Conservation (phyloP, 1,284 basidiomycete species). For the Melanopsichium pennsylvanicum region DNA sequence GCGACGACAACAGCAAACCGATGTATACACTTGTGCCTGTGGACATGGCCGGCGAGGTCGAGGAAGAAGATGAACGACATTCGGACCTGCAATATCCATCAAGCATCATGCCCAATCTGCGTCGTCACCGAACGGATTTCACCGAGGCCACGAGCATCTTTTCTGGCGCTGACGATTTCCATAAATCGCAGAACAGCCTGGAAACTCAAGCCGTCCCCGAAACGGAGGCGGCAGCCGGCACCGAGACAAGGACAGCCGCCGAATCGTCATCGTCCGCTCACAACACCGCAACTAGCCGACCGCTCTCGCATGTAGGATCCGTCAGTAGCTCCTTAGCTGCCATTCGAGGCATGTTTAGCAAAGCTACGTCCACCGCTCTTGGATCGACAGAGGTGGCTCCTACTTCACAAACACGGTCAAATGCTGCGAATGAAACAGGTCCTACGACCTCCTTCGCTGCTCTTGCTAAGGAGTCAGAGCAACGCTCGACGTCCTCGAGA, state of each 20-base stretch:
- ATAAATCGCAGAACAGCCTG: slow-evolving; percentile 18
- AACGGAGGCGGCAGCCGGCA: background rate
- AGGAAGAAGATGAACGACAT: slow-evolving; percentile 1
- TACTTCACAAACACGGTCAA: slow-evolving; percentile 4
- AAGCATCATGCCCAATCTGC: slow-evolving; percentile 16
- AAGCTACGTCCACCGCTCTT: slow-evolving; percentile 10
- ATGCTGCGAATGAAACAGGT: background rate
- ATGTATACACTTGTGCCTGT: slow-evolving; percentile 26
- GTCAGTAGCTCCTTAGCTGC: slow-evolving; percentile 33
- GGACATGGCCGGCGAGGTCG: slow-evolving; percentile 16
- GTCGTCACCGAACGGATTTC: slow-evolving; percentile 31
- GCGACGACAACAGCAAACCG: background rate
- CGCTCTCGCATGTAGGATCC: slow-evolving; percentile 18
- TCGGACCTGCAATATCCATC: slow-evolving; percentile 3
- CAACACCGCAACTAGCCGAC: slow-evolving; percentile 7
- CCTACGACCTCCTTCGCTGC: slow-evolving; percentile 17
- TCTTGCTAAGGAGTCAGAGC: slow-evolving; percentile 16
- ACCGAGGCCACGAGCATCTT: slow-evolving; percentile 44
- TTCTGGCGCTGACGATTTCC: slow-evolving; percentile 19
- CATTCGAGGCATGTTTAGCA: slow-evolving; percentile 30
- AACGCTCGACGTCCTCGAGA: slow-evolving; percentile 16
- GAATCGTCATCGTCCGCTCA: slow-evolving; percentile 1
- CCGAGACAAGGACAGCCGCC: background rate
- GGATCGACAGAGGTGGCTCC: slow-evolving; percentile 1
- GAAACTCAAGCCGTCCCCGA: slow-evolving; percentile 22